phyloP scores from a whole-genome alignment of 2,329 filamentous ascomycete species.

The Pseudocercospora crystallina region DNA sequence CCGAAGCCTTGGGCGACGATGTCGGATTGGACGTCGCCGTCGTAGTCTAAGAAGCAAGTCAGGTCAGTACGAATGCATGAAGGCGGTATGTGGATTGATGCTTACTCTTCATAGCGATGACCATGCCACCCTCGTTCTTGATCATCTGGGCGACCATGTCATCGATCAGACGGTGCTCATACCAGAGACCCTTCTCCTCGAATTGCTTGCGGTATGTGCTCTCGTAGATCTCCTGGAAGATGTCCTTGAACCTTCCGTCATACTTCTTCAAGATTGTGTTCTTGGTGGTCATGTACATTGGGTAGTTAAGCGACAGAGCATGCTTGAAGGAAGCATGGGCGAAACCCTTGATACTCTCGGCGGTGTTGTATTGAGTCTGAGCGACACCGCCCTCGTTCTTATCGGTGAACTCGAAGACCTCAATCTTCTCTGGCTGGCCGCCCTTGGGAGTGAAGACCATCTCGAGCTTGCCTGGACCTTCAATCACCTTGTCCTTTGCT shows the following conservation, averaged over 20 bases:
- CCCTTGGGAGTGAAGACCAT: conserved; percentile 90
- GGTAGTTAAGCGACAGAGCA: conserved; percentile 79
- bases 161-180: conserved; percentile 98
- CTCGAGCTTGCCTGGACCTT: conserved; percentile 81
- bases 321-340: conserved; percentile 97
- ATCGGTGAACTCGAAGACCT: conserved; percentile 86
- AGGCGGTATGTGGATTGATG: conserved; percentile 20
- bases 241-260: conserved; percentile 98
- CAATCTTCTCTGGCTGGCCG: conserved; percentile 77
- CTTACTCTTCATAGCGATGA: conserved; percentile 97
- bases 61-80: conserved; percentile 18
- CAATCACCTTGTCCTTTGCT: conserved; percentile 85
- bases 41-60: conserved; percentile 80
- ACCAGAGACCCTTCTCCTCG: conserved; percentile 92
- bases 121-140: conserved; percentile 93
- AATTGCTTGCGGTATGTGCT: conserved; percentile 82
- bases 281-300: conserved; percentile 99
- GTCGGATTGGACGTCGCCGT: conserved; percentile 97
- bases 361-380: conserved; percentile 97
- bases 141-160: conserved; percentile 99
- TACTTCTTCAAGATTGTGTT: conserved; percentile 99
- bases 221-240: conserved; percentile 97
- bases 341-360: conserved; percentile 91
- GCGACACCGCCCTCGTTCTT: conserved; percentile 72
- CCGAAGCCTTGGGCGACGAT: conserved; percentile 98